Base-by-base conservation (phyloP, 495 filamentous ascomycete species). In the Penicillium cinerascens region DNA sequence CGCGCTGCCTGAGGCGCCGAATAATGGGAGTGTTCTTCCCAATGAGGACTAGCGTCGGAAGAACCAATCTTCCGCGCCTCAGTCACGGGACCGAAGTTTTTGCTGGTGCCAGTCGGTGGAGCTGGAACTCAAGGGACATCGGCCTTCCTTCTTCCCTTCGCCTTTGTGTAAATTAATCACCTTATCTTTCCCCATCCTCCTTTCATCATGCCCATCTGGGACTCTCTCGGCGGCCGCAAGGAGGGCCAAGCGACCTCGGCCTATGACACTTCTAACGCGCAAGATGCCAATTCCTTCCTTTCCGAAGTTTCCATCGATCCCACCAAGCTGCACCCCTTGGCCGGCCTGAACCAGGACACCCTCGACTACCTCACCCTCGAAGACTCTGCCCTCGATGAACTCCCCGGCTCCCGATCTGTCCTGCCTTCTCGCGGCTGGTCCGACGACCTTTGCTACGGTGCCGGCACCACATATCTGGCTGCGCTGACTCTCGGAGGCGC, bases 381-480 rank as follows among this genome's bases (percentile, higher is more conserved):
- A 76, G 93, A 97, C 61, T 87, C 89, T 21, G 80, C 86, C 10
- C 86, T 97, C 40, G 92, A 91, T 35, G 80, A 92, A 61, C 81
- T 95, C n/a, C 89, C 93, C 44, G 92, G 91, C 61, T 78, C 82
- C 37, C 87, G 87, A 51, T 90, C 91, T 13, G 86, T 89, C 33
- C 81, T 98, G 29, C 95, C 95, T 4, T 96, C 91, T 23, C 86
- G 95, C 66, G 93, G 93, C 59, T 98, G 95, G 85, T 93, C 89
- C 44, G 93, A 98, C 67, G 93, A 98, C 70, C 83, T 98, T 44
- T 97, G 93, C 73, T 98, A 98, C 66, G 95, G 95, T 61, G 91
- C 92, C 21, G 93, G 93, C 49, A 85, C 92, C 33, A 95, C 90
- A 56, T 98, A 98, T 70, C 81, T 98, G 45, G 76, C 85, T 10